Percentiles rank a stretch among this genome's conserved stretches.
Evolutionary conservation across 208 protist species (phyloP).

Genomic region (Naegleria gruberi): DNA sequence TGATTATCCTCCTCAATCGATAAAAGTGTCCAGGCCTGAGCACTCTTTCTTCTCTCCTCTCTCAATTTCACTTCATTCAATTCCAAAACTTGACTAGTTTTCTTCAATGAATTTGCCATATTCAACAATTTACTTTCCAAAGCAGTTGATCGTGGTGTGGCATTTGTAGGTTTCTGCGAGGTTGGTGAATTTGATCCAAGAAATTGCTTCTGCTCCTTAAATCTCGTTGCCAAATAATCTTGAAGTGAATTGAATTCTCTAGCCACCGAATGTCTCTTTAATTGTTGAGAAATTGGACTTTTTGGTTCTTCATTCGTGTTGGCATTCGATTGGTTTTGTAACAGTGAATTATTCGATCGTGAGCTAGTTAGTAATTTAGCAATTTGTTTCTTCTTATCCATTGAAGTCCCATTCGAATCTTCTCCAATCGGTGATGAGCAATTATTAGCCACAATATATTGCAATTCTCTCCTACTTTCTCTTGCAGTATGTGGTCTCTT

Average conservation of each 20-base stretch:
- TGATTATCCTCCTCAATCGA: not conserved
- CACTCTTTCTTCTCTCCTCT: not conserved
- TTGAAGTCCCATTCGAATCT: no score
- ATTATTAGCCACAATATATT: not conserved
- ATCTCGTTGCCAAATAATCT: not conserved
- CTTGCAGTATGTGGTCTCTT: not conserved
- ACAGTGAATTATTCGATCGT: not conserved
- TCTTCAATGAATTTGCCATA: not conserved
- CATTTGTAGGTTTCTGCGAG: not conserved
- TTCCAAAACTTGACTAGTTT: not conserved
- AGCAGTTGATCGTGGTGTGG: not conserved
- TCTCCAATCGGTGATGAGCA: no score
- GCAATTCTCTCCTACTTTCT: not conserved
- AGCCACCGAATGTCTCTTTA: not conserved
- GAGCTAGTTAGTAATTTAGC: not conserved
- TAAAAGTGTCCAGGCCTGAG: not conserved
- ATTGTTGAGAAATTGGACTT: not conserved
- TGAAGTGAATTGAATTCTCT: not conserved
- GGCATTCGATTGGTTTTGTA: no score
- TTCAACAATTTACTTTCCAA: not conserved
- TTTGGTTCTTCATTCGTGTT: no score
- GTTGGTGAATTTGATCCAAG: not conserved
- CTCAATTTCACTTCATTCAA: not conserved
- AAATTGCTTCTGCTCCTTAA: not conserved
- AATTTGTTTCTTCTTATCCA: not conserved